Base-by-base conservation (phyloP, 768 basidiomycete genomes). In the Dictyophora rubrovolvata region DNA sequence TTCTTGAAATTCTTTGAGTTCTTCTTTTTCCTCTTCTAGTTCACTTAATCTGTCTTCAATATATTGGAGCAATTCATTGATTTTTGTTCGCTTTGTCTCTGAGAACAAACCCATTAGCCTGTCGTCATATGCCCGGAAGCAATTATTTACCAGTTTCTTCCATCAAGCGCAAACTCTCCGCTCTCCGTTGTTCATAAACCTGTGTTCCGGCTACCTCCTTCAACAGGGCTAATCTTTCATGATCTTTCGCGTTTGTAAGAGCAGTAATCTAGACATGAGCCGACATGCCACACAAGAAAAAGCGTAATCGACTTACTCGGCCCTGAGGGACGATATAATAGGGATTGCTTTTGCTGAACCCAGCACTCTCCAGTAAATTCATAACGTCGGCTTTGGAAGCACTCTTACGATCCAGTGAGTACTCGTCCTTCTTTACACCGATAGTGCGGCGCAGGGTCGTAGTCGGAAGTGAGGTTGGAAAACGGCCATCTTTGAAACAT, bases 321-420 rank as follows among this genome's bases (percentile, higher is more conserved):
- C 96, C 96, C 76, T 99, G 96, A 1, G 96, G 96, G 0, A 98
- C 95, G 64, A 99, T 99, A 67, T 98, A 99, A 70, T 98, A 99
- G 0, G 96, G 96, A 67, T 98, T 99, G n/a, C 87, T 87, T 68
- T 92, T 89, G 73, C 89, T 93, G 75, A 99, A 99, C 0, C 96
- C 95, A 1, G 96, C 96, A 67, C 87, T 89, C 70, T 98, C 96
- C 50, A 99, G 80, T 22, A 98, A 77, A 67, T 92, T 94, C 91
- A 96, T 95, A 18, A 99, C 91, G 67, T 99, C 96, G 2, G 93
- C 95, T 71, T 96, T 96, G 70, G 84, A 89, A 0, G 89, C 87
- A 62, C 87, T 92, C 75, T 97, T 98, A 75, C 88, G 87, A 72
- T 99, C 95, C 28, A 98, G 77, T 63, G 89, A 90, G 73, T 98